These are phyloP conservation scores for Annulohypoxylon nitens DNA, from an alignment of 495 filamentous ascomycete species.

Conservation along the genomic window DNA sequence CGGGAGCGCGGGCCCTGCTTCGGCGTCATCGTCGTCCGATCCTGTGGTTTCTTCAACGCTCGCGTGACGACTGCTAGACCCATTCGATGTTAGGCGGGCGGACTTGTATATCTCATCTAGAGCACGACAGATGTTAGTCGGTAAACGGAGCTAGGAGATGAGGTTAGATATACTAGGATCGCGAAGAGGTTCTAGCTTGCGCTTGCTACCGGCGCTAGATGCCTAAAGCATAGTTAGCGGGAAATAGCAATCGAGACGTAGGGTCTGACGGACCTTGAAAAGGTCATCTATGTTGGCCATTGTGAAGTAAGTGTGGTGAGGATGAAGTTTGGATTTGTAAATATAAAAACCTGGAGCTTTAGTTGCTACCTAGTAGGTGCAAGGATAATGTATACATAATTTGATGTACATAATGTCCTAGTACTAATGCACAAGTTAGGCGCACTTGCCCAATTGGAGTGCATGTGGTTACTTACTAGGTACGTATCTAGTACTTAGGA, in stretches of 20 bases:
- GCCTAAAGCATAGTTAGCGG: conserved; percentile 57
- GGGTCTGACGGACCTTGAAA: conserved; percentile 74
- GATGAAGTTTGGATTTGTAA: not conserved
- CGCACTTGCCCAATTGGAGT: too few species aligned
- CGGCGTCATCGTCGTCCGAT: conserved; percentile 65
- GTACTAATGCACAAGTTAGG: not conserved
- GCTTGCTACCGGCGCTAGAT: conserved; percentile 71
- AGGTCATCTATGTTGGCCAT: conserved; percentile 87
- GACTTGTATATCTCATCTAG: conserved; percentile 87
- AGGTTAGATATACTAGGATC: conserved; percentile 73
- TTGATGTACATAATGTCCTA: too few species aligned
- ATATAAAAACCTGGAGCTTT: conserved; percentile 7
- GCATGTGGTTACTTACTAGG: too few species aligned
- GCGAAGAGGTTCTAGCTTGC: conserved; percentile 78
- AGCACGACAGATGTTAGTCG: conserved; percentile 16
- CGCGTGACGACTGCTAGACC: conserved; percentile 54
- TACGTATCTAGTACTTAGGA: too few species aligned
- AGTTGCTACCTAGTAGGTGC: not conserved
- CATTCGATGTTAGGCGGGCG: conserved; percentile 74
- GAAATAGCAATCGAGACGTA: not conserved
- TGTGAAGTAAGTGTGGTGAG: conserved; percentile 24
- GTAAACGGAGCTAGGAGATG: conserved; percentile 7
- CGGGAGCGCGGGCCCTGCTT: conserved; percentile 61
- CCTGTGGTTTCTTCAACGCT: conserved; percentile 61
- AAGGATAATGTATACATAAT: too few species aligned